phyloP scores from a whole-genome alignment of 2,329 filamentous ascomycete species.

The Dactylellina leptospora region DNA sequence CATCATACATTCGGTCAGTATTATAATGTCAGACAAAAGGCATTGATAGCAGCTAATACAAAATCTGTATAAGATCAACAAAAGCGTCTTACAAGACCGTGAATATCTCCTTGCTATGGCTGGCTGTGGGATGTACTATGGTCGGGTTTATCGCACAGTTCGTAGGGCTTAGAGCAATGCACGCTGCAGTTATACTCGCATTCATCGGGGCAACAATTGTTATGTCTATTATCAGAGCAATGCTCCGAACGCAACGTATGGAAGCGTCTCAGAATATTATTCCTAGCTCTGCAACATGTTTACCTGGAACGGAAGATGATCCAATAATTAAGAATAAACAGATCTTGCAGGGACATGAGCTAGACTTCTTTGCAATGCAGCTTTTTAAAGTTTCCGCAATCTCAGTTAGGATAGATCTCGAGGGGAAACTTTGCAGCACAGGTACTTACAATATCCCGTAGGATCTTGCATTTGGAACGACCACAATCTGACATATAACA shows the following conservation, averaged over 20 bases:
- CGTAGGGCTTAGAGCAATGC: slow-evolving; percentile 53
- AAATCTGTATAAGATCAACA: too few species aligned
- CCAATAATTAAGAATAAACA: too few species aligned
- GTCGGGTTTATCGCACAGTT: slow-evolving; percentile 55
- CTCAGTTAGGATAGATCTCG: neutral
- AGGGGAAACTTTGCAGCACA: too few species aligned
- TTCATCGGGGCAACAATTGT: slow-evolving; percentile 50
- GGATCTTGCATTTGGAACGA: too few species aligned
- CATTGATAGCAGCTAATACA: too few species aligned
- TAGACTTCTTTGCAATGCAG: slow-evolving; percentile 37
- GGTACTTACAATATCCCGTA: too few species aligned
- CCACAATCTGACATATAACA: too few species aligned
- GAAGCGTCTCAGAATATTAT: too few species aligned
- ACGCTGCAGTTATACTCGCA: slow-evolving; percentile 51
- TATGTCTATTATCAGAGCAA: slow-evolving; percentile 52
- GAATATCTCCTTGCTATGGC: slow-evolving; percentile 3
- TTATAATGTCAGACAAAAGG: too few species aligned
- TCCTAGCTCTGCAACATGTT: too few species aligned
- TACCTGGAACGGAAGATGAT: too few species aligned
- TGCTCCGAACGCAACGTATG: slow-evolving; percentile 49
- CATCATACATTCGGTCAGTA: slow-evolving; percentile 34
- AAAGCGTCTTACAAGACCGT: slow-evolving; percentile 9
- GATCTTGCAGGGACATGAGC: slow-evolving; percentile 31
- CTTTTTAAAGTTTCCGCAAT: slow-evolving; percentile 35
- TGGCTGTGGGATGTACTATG: slow-evolving; percentile 20